Base-by-base conservation (phyloP, 1,284 basidiomycete genomes). In the Malassezia psittaci region DNA sequence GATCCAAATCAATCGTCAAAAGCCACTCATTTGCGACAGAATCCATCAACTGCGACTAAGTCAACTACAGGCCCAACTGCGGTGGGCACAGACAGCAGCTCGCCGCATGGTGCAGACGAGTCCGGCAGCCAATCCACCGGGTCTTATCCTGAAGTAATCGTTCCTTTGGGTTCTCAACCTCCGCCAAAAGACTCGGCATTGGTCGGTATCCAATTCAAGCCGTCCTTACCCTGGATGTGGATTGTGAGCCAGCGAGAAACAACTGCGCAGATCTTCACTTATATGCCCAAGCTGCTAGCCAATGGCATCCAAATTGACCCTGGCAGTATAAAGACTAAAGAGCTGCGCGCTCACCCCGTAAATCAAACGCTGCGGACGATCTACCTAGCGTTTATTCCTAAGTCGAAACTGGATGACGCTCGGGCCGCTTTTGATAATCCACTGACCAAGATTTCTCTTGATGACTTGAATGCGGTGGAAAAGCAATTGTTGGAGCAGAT, bases 191-290 rank as follows among this genome's bases (percentile, higher is more conserved):
- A 40, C 35, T 19, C 35, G 9, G 34, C 34, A 15, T 41, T 38
- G 3, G 33, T 72, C 29, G 60, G 59, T 18, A 59, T 74, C 19
- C 43, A 72, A 35, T 69, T 70, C 62, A 65, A 69, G 47, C 37
- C 52, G 12, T 51, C 61, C 35, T 57, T 74, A 56, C 51, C 60
- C 16, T 74, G 71, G 71, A 51, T 48, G n/a, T 68, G 64, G 62
- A 53, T 74, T 29, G 63, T 63, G 15, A 51, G 47, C 24, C 67
- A 69, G 52, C 60, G 69, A 15, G 68, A 62, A 24, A 60, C 71
- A 9, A 67, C 68, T 13, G 68, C 69, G 6, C 71, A 74, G 54
- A 62, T 74, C 52, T 70, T 74, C 57, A 68, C 63, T 11, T 72
- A 67, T 36, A 66, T 74, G 65, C 71, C 71, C 6, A 50, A 40